These are phyloP conservation scores for Kewa caespitosa DNA, from an alignment of 179 eudicot species.

Conservation along the genomic window DNA sequence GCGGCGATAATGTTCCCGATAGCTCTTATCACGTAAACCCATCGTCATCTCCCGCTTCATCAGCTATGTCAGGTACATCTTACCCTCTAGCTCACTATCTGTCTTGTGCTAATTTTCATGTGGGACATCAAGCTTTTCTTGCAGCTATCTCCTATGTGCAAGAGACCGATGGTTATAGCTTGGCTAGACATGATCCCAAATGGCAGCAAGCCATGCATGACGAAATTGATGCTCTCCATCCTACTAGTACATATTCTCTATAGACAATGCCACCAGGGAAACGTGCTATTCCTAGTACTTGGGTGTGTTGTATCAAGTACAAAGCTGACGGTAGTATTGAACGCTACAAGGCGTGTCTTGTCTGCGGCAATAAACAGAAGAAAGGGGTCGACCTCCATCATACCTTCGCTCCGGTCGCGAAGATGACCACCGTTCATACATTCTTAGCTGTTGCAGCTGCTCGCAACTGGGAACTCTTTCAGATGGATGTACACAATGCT, in stretches of 20 bases:
- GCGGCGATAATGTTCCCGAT: no score
- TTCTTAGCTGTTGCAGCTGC: background rate
- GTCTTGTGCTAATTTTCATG: no score
- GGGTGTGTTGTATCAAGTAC: background rate
- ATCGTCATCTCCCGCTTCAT: background rate
- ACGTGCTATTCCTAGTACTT: background rate
- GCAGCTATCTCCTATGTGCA: background rate
- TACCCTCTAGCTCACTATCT: background rate
- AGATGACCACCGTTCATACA: background rate
- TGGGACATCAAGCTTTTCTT: background rate
- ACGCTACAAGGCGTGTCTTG: background rate
- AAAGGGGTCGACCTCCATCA: background rate
- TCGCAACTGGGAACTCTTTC: background rate
- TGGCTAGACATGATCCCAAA: background rate
- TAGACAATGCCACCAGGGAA: background rate
- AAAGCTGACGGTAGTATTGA: background rate
- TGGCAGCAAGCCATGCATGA: background rate
- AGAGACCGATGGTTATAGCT: background rate
- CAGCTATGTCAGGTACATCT: background rate
- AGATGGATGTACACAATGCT: background rate
- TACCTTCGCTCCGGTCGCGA: background rate
- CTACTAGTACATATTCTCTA: background rate
- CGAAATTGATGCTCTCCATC: background rate
- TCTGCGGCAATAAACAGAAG: background rate
- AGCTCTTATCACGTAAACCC: background rate